Percentiles rank a stretch among this genome's conserved stretches.
Evolutionary conservation across 2,329 filamentous ascomycete genomes (phyloP).

Genomic region (Lachnellula hyalina): DNA sequence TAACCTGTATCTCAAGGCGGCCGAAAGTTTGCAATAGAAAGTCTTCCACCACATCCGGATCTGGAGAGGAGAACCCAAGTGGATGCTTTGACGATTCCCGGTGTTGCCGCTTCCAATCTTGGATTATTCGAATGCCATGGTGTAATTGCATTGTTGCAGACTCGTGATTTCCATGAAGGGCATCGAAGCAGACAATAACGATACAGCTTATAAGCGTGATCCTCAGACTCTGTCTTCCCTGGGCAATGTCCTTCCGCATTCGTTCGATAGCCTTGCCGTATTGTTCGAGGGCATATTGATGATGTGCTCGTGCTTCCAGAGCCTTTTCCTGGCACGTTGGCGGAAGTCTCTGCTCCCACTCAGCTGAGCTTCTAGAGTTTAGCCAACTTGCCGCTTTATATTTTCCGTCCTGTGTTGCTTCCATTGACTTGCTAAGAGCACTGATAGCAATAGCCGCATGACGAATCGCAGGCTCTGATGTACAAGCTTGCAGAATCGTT

Average conservation of each 20-base stretch:
- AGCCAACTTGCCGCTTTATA: not conserved
- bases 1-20: constrained; percentile 55
- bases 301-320: constrained; percentile 12
- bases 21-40: constrained; percentile 58
- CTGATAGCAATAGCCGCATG: constrained; percentile 21
- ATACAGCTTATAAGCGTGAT: constrained; percentile 18
- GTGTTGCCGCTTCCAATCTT: constrained; percentile 28
- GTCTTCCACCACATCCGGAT: constrained; percentile 38
- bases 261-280: constrained; percentile 18
- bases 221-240: constrained; percentile 12
- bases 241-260: constrained; percentile 11
- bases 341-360: too few relatives aligned
- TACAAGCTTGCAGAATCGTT: constrained; percentile 19
- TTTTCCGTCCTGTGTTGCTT: constrained; percentile 10
- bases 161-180: constrained; percentile 17
- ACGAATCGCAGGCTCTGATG: constrained; percentile 11
- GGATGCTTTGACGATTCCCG: constrained; percentile 8
- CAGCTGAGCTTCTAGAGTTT: not conserved
- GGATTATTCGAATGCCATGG: constrained; percentile 21
- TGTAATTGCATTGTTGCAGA: constrained; percentile 18
- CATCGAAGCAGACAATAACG: constrained; percentile 19
- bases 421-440: constrained; percentile 18
- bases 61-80: constrained; percentile 21
- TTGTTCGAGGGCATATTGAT: constrained; percentile 13
- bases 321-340: not conserved